Base-by-base conservation (phyloP, 805 yeast species). In the Saturnispora quitensis region DNA sequence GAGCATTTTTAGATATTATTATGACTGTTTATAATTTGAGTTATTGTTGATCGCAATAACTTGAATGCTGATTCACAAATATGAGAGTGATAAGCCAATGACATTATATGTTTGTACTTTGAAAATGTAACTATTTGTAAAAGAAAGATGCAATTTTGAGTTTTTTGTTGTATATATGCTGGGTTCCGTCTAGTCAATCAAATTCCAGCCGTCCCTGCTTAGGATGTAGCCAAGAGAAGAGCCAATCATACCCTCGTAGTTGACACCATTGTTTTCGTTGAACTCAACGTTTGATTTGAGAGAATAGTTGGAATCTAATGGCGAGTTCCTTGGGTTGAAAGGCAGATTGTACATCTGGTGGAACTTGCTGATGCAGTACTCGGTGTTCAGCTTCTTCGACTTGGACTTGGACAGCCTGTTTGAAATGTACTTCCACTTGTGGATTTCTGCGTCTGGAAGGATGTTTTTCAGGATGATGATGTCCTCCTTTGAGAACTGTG, bases 301-400 rank as follows among this genome's bases (percentile, higher is more conserved):
- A 34, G 53, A 56, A 47, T 58, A 60, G 25, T 59, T 58, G 3
- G 62, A 56, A 35, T 61, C 54, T 25, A 63, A 50, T 3, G 61
- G 49, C 1, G 59, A 54, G n/a, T 63, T 62, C 2, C 60, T 50
- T 0, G 62, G 56, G 45, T 61, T 61, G 50, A 62, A 66, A 0
- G 70, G 70, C 10, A 67, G 52, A 15, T 58, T 52, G 45, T 58
- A 65, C 69, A 67, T 66, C 38, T 62, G 60, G 53, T 67, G 69
- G 48, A 62, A 62, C 46, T 66, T 67, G 22, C 50, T 50, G n/a
- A 60, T 54, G 43, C 68, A 64, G 50, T 55, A 64, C 24, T 66
- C 70, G 2, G 68, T 47, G 34, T 51, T 63, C 24, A 67, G 45
- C 43, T 66, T 67, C 51, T 66, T 66, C 15, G 67, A 62, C 51